Base-by-base conservation (phyloP, 805 yeast genomes). In the Saccharomycopsis sp. region DNA sequence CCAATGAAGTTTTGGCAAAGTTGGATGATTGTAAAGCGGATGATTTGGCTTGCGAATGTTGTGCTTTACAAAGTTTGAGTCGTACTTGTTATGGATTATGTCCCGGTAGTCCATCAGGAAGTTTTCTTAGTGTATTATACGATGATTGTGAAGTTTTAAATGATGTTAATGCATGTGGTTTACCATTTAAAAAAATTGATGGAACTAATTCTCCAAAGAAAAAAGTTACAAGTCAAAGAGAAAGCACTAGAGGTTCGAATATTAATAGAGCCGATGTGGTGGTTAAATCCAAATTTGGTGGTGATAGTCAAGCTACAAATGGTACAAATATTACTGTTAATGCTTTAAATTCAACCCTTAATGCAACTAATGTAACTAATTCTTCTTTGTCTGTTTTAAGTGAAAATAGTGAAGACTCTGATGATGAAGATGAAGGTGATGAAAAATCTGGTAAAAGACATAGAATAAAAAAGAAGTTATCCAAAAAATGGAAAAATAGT, bases 11-110 rank as follows among this genome's bases (percentile, higher is more conserved):
- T 12, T 55, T 70, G 31, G 49, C 58, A 23, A 66, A 58, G 45
- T 57, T 71, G 44, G 72, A 69, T 48, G 69, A 62, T 41, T 72
- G 77, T 50, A 66, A 68, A 47, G 66, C 74, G 3, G 68, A 67
- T 49, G 76, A 71, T 54, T 56, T 69, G 47, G 74, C 74, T 1
- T 72, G 76, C 53, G 75, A 70, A 46, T 71, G 77, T 47, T 70
- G 76, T 53, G 75, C 76, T 8, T 57, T 72, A 27, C 76, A 71
- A 52, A 62, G 66, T 39, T 61, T 71, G 56, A 59, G 62, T 29
- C 56, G 56, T 35, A 61, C 60, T 30, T 70, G 76, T 50, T 68
- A 65, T 51, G 64, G 63, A 14, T 55, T 71, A 45, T 71, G 76
- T 50, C 71, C 71, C 18, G 66, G 66, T 23, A 64, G 66, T 15